phyloP scores from a whole-genome alignment of 164 flowering plant genomes.

The Umbilicus rupestris region DNA sequence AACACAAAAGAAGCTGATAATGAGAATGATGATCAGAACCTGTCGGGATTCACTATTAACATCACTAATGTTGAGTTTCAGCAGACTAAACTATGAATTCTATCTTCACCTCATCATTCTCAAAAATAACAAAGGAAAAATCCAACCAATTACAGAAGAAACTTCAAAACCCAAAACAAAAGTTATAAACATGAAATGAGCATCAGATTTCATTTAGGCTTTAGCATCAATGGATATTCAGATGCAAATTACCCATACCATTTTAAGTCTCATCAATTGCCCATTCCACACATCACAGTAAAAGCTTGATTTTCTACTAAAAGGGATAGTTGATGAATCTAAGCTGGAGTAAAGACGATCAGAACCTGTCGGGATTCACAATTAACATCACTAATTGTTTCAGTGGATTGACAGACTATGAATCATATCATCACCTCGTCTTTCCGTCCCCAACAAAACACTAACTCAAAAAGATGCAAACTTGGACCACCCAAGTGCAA shows the following conservation, averaged over 20 bases:
- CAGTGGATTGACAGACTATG: conserved; percentile 76
- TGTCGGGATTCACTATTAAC: conserved; percentile 63
- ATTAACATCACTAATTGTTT: conserved; percentile 34
- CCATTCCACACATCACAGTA: too few species aligned
- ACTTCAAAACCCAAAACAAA: too few species aligned
- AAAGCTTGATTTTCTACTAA: too few species aligned
- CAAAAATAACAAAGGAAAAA: not conserved
- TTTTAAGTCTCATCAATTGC: conserved; percentile 32
- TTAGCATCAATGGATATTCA: conserved; percentile 19
- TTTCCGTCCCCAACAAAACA: not conserved
- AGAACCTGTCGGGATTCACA: conserved; percentile 73
- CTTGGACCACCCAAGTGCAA: not conserved
- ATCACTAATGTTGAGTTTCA: conserved; percentile 37
- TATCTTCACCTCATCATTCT: conserved; percentile 50
- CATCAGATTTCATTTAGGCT: conserved; percentile 27
- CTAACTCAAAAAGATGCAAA: not conserved
- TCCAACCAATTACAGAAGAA: not conserved
- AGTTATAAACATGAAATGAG: not conserved
- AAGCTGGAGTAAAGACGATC: conserved; percentile 28
- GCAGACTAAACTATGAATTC: conserved; percentile 65
- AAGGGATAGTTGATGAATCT: not conserved
- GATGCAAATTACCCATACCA: conserved; percentile 26
- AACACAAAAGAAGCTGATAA: not conserved
- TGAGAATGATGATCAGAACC: conserved; percentile 56
- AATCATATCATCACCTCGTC: conserved; percentile 59